Evolutionary conservation across 352 stramenopile genomes (phyloP).

Genomic region (Pythium catenulatum): DNA sequence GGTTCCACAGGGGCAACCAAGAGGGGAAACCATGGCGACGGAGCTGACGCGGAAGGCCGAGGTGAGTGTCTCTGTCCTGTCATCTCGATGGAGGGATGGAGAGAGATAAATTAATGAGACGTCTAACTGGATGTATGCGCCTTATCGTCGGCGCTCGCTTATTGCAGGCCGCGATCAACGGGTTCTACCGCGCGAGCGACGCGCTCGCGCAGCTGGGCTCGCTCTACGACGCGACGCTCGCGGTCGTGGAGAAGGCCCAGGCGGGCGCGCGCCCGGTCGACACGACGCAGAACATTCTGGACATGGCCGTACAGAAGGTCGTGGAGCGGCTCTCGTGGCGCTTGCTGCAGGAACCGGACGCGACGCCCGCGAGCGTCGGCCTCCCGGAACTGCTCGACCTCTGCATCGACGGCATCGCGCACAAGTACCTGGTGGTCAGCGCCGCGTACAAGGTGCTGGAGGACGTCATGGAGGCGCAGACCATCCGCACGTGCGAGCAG

Average conservation of each 20-base stretch:
- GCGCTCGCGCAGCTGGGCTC: slow-evolving; percentile 72
- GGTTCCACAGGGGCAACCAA: background rate
- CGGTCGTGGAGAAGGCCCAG: slow-evolving; percentile 39
- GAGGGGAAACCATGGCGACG: slow-evolving; percentile 71
- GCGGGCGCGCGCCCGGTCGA: slow-evolving; percentile 59
- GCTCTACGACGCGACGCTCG: slow-evolving; percentile 69
- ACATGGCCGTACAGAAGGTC: slow-evolving; percentile 89
- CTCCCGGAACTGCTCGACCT: slow-evolving; percentile 86
- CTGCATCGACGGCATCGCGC: slow-evolving; percentile 86
- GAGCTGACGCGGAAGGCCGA: slow-evolving; percentile 80
- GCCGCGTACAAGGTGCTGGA: slow-evolving; percentile 92
- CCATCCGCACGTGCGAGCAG: slow-evolving; percentile 91
- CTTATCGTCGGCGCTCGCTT: too few relatives aligned
- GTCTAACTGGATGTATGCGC: too few relatives aligned
- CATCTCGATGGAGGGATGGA: background rate
- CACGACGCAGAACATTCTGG: slow-evolving; percentile 79
- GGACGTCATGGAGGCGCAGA: slow-evolving; percentile 93
- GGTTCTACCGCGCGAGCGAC: slow-evolving; percentile 79
- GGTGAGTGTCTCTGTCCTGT: too few relatives aligned
- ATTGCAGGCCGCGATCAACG: slow-evolving; percentile 72
- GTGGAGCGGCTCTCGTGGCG: slow-evolving; percentile 88
- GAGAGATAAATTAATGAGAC: too few relatives aligned
- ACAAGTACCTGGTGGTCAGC: slow-evolving; percentile 81
- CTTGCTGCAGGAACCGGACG: slow-evolving; percentile 77
- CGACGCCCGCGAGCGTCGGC: slow-evolving; percentile 77